Evolutionary conservation across 1,139 yeast species (phyloP).

Genomic region (Magnusiomyces sp.): DNA sequence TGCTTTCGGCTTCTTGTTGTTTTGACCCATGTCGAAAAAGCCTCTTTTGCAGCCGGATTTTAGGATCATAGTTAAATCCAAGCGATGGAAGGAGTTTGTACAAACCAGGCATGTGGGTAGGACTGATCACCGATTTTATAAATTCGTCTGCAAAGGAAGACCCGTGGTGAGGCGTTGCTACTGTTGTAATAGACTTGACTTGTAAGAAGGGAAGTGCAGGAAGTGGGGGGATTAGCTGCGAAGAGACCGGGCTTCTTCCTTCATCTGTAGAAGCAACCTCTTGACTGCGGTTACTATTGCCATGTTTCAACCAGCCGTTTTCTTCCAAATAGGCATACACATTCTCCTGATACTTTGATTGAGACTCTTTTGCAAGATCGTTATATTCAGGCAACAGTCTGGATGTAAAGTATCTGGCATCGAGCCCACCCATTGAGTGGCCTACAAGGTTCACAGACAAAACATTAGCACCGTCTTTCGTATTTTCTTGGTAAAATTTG

Average conservation of each 20-base stretch:
- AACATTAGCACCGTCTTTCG: background rate
- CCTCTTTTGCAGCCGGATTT: background rate
- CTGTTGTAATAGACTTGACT: constrained; percentile 59
- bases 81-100: constrained; percentile 7
- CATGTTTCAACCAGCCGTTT: too few relatives aligned
- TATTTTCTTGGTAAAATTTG: background rate
- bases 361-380: constrained; percentile 34
- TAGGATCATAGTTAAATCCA: constrained; percentile 2
- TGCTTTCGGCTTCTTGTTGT: background rate
- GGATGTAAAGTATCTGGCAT: constrained; percentile 66
- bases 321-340: too few relatives aligned
- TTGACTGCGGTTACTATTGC: too few relatives aligned
- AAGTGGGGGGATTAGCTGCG: too few relatives aligned
- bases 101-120: constrained; percentile 8
- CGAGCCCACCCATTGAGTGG: constrained; percentile 96
- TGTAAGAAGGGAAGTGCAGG: constrained; percentile 10
- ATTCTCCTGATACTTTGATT: too few relatives aligned
- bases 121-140: constrained; percentile 26
- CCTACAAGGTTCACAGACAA: constrained; percentile 55
- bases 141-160: constrained; percentile 75
- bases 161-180: constrained; percentile 85
- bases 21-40: too few relatives aligned
- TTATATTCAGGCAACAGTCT: constrained; percentile 42
- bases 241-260: too few relatives aligned
- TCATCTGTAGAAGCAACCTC: too few relatives aligned